A percentile compares a stretch with the other conserved stretches of the same genome.
phyloP scores from a whole-genome alignment of 495 filamentous ascomycete genomes.

The Aspergillus nidulans region DNA sequence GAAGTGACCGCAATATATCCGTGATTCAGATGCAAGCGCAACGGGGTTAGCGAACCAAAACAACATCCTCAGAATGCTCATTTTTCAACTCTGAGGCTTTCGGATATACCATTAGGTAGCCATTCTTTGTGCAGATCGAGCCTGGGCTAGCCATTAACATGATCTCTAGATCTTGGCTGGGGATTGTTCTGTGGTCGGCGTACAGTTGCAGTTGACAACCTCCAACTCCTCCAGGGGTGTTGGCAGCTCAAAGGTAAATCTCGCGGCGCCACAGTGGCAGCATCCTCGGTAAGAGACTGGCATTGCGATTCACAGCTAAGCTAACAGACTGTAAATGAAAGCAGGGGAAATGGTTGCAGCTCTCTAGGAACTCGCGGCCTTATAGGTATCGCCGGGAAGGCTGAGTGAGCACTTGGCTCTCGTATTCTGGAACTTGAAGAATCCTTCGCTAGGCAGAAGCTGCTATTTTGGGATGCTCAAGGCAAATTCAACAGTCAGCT shows the following conservation, averaged over 20 bases:
- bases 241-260: slow-evolving; percentile 25
- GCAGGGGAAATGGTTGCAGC: no score
- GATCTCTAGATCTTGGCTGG: neutral
- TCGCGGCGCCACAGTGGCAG: slow-evolving; percentile 34
- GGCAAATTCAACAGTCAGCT: no score
- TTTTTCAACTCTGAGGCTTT: slow-evolving; percentile 22
- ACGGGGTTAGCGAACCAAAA: slow-evolving; percentile 13
- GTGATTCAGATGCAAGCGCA: no score
- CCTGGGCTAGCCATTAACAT: slow-evolving; percentile 6
- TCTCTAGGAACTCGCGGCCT: no score
- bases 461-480: no score
- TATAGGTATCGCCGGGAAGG: no score
- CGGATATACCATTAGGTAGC: slow-evolving; percentile 38
- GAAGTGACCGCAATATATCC: no score
- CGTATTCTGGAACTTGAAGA: no score
- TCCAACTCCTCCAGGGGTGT: slow-evolving; percentile 23
- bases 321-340: no score
- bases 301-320: no score
- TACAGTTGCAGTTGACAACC: slow-evolving; percentile 37
- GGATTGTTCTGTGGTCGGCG: neutral
- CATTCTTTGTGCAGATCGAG: slow-evolving; percentile 39
- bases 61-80: slow-evolving; percentile 18
- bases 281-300: slow-evolving; percentile 18
- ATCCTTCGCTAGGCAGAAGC: no score
- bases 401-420: no score